phyloP scores from a whole-genome alignment of 176 grass and related monocot genomes.

The Luzula sylvatica region DNA sequence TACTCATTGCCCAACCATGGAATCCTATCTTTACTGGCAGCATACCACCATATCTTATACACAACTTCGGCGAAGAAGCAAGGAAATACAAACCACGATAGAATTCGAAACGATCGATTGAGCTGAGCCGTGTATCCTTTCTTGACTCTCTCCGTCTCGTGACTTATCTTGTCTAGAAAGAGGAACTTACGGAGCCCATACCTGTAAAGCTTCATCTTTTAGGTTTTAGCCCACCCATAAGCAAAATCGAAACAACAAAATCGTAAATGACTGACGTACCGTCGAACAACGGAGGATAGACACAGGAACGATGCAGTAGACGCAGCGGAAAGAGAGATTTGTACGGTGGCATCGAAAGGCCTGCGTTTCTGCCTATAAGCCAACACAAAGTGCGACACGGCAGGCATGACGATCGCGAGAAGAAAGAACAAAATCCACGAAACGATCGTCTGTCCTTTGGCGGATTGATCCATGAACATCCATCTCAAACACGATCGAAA shows the following conservation, averaged over 20 bases:
- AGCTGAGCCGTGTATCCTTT: conserved; percentile 51
- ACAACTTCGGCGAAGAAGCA: conserved; percentile 69
- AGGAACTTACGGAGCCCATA: conserved; percentile 70
- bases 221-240: background rate
- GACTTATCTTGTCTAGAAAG: conserved; percentile 62
- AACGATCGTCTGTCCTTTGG: background rate
- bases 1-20: conserved; percentile 41
- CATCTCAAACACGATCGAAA: conserved; percentile 59
- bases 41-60: conserved; percentile 88
- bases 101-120: conserved; percentile 61
- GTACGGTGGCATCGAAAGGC: conserved; percentile 48
- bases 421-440: conserved; percentile 55
- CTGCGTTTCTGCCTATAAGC: conserved; percentile 29
- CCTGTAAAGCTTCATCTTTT: background rate
- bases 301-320: conserved; percentile 47
- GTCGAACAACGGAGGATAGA: conserved; percentile 49
- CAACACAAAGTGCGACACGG: conserved; percentile 47
- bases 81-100: conserved; percentile 58
- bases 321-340: conserved; percentile 58
- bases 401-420: conserved; percentile 32
- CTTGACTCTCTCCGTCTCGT: conserved; percentile 47
- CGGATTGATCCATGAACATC: conserved; percentile 85
- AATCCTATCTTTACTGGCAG: conserved; percentile 35
- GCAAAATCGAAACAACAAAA: background rate
- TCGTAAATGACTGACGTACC: conserved; percentile 4